Evolutionary conservation across 805 yeast genomes (phyloP).

Genomic region (Sugiyamaella boreocaroliniensis): DNA sequence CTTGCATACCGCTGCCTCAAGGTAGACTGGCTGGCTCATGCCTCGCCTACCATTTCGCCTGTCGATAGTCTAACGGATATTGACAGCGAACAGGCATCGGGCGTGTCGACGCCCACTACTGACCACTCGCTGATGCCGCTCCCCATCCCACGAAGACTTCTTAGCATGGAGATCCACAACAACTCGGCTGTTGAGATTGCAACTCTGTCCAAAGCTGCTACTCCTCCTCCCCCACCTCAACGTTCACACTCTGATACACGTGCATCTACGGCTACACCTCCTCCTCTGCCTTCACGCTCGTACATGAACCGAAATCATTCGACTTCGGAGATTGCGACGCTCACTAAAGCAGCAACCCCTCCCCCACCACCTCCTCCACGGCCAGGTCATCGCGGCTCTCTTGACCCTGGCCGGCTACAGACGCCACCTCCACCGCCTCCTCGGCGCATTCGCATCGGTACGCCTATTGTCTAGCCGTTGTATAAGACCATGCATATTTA

Average conservation of each 20-base stretch:
- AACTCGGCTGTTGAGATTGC: constrained; percentile 6
- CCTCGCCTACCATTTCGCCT: constrained; percentile 8
- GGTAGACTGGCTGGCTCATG: constrained; percentile 21
- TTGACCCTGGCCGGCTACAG: neutral
- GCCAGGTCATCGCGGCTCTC: neutral
- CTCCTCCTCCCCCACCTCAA: constrained; percentile 6
- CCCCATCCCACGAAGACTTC: constrained; percentile 4
- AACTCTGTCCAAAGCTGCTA: constrained; percentile 9
- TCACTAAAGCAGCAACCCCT: neutral
- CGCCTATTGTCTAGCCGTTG: neutral
- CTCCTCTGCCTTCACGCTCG: constrained; percentile 4
- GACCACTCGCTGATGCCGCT: neutral
- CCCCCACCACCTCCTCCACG: neutral
- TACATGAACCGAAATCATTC: neutral
- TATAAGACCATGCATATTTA: no score
- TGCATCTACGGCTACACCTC: neutral
- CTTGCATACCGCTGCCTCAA: constrained; percentile 24
- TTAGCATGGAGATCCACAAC: constrained; percentile 6
- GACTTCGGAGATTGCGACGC: neutral
- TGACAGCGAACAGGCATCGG: neutral
- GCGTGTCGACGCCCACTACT: neutral
- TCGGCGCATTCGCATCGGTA: constrained; percentile 3
- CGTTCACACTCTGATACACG: neutral
- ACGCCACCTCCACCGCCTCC: constrained; percentile 11
- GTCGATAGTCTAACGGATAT: neutral